These are phyloP conservation scores for Cardamine chenopodiifolia DNA, from an alignment of 345 rosid species.

Conservation along the genomic window DNA sequence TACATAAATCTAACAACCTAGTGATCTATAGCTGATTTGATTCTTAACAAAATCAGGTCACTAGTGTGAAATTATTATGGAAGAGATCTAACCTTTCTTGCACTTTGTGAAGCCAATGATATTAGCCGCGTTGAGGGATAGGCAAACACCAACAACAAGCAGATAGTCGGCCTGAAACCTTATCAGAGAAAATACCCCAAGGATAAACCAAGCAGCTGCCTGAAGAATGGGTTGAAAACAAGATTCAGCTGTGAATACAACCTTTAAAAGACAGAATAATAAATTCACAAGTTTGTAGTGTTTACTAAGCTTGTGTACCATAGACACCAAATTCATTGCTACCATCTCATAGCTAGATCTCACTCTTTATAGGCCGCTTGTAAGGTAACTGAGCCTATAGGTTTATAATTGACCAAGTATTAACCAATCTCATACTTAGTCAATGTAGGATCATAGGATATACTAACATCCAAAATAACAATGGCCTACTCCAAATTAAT, in stretches of 20 bases:
- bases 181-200: constrained; percentile 65
- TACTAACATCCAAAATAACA: constrained; percentile 10
- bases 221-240: constrained; percentile 16
- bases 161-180: constrained; percentile 69
- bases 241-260: constrained; percentile 11
- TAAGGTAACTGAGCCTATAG: constrained; percentile 2
- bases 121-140: constrained; percentile 65
- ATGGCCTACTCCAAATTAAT: constrained; percentile 5
- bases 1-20: constrained; percentile 14
- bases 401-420: constrained; percentile 20
- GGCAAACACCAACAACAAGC: constrained; percentile 67
- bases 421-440: not conserved
- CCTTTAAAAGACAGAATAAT: not conserved
- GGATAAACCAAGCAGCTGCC: constrained; percentile 64
- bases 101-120: constrained; percentile 75
- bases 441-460: not conserved
- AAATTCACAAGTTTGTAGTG: constrained; percentile 8
- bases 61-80: not conserved
- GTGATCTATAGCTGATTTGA: constrained; percentile 14
- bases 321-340: constrained; percentile 13
- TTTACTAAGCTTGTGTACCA: constrained; percentile 10
- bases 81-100: constrained; percentile 55
- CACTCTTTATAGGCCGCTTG: constrained; percentile 16
- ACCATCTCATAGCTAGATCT: constrained; percentile 21
- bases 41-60: not conserved